Evolutionary conservation across 768 basidiomycete genomes (phyloP).

Genomic region (Collybia nuda): DNA sequence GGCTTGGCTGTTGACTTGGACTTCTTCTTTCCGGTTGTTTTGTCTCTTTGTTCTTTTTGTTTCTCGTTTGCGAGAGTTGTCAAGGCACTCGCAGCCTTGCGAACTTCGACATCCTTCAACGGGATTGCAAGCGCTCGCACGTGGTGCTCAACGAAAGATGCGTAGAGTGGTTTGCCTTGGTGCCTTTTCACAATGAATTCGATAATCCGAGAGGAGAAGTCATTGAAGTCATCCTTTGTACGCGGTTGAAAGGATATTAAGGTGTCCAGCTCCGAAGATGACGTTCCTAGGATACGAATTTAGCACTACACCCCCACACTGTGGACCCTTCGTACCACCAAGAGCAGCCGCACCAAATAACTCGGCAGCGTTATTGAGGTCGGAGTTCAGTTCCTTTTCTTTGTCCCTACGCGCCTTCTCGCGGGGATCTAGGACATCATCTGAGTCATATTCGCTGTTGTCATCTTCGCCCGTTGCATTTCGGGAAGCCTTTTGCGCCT

Average conservation of each 20-base stretch:
- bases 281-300: slow-evolving; percentile 48
- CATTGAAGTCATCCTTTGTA: slow-evolving; percentile 85
- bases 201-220: slow-evolving; percentile 72
- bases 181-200: slow-evolving; percentile 77
- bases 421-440: slow-evolving; percentile 75
- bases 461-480: slow-evolving; percentile 36
- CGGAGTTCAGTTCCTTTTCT: slow-evolving; percentile 82
- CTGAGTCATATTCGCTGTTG: slow-evolving; percentile 62
- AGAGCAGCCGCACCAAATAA: slow-evolving; percentile 72
- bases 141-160: slow-evolving; percentile 82
- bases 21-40: slow-evolving; percentile 90
- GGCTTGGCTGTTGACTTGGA: slow-evolving; percentile 71
- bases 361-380: slow-evolving; percentile 81
- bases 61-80: slow-evolving; percentile 94
- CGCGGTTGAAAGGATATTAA: slow-evolving; percentile 79
- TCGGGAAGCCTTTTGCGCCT: slow-evolving; percentile 63
- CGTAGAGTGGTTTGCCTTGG: slow-evolving; percentile 79
- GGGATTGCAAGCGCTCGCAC: slow-evolving; percentile 72
- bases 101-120: slow-evolving; percentile 87
- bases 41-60: slow-evolving; percentile 86
- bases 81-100: slow-evolving; percentile 83
- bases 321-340: slow-evolving; percentile 46
- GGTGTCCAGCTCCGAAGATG: slow-evolving; percentile 64
- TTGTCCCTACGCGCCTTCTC: slow-evolving; percentile 77
- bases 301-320: neutral